A percentile compares a stretch with the other conserved stretches of the same genome.
Conservation (phyloP, 305 asterid genomes). For the Andrographis paniculata region DNA sequence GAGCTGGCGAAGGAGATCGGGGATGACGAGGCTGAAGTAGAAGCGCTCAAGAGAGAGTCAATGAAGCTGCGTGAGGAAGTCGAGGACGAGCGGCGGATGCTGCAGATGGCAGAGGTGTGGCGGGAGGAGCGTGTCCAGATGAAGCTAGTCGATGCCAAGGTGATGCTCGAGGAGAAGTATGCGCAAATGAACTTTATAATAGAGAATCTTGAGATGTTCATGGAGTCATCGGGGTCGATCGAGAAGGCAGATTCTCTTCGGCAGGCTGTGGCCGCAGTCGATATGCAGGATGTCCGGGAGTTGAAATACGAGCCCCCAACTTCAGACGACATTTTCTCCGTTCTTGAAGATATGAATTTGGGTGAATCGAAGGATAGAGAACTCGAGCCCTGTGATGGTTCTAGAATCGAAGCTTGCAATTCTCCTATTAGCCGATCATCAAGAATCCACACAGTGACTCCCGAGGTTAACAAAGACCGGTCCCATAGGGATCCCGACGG, state of each 20-base stretch:
- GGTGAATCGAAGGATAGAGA: slow-evolving; percentile 48
- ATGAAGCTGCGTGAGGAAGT: slow-evolving; percentile 69
- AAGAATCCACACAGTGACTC: slow-evolving; percentile 44
- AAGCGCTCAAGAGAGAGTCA: slow-evolving; percentile 64
- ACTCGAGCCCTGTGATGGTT: slow-evolving; percentile 36
- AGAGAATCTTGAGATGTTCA: slow-evolving; percentile 42
- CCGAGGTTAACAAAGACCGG: slow-evolving; percentile 34
- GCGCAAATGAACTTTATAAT: slow-evolving; percentile 56
- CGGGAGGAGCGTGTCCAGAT: slow-evolving; percentile 95
- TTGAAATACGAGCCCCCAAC: slow-evolving; percentile 74
- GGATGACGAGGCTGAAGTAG: slow-evolving; percentile 83
- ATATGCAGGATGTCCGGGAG: slow-evolving; percentile 60
- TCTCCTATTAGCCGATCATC: slow-evolving; percentile 58
- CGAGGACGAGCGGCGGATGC: slow-evolving; percentile 88
- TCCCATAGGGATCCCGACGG: slow-evolving; percentile 31
- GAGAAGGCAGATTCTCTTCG: slow-evolving; percentile 53
- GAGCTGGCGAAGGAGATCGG: slow-evolving; percentile 90
- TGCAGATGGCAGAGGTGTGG: slow-evolving; percentile 99
- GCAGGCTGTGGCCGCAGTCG: slow-evolving; percentile 53
- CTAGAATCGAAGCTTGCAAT: slow-evolving; percentile 25
- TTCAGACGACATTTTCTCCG: slow-evolving; percentile 67
- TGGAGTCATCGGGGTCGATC: slow-evolving; percentile 49
- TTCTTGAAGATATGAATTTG: slow-evolving; percentile 58
- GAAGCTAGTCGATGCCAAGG: slow-evolving; percentile 86
- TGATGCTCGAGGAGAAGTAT: slow-evolving; percentile 81